Evolutionary conservation across 768 basidiomycete species (phyloP).

Genomic region (Kwoniella bestiolae): DNA sequence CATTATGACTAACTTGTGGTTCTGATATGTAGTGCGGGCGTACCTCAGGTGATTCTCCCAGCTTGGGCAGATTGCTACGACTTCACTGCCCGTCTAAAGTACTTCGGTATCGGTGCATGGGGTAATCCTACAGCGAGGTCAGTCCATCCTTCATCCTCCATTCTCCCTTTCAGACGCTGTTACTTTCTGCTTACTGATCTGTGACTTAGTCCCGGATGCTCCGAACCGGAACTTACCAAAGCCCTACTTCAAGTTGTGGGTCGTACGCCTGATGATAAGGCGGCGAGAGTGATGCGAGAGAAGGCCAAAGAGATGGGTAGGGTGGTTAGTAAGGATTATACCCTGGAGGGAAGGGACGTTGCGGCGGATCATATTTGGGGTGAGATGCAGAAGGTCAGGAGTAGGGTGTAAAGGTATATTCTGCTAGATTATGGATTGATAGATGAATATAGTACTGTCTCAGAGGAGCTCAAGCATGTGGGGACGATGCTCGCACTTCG

Average conservation of each 20-base stretch:
- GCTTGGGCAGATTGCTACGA: slow-evolving; percentile 27
- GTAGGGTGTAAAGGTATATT: neutral
- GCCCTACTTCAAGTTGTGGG: slow-evolving; percentile 21
- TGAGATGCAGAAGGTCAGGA: neutral
- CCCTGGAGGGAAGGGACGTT: slow-evolving; percentile 13
- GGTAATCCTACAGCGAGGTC: slow-evolving; percentile 19
- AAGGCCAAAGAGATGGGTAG: slow-evolving; percentile 14
- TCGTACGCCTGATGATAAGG: neutral
- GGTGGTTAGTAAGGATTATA: slow-evolving; percentile 7
- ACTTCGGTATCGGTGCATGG: slow-evolving; percentile 26
- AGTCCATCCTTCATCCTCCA: neutral
- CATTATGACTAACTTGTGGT: neutral
- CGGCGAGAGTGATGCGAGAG: slow-evolving; percentile 4
- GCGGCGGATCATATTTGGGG: slow-evolving; percentile 22
- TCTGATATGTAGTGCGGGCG: neutral
- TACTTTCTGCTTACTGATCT: no score
- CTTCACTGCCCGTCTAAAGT: neutral
- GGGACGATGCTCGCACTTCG: no score
- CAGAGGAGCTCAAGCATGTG: no score
- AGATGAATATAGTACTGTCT: neutral
- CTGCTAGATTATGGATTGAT: neutral
- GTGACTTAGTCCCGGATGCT: slow-evolving; percentile 10
- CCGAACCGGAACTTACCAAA: slow-evolving; percentile 17
- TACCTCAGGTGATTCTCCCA: slow-evolving; percentile 18
- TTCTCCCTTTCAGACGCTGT: no score